Evolutionary conservation across 345 rosid species (phyloP).

Genomic region (Salix caprea): DNA sequence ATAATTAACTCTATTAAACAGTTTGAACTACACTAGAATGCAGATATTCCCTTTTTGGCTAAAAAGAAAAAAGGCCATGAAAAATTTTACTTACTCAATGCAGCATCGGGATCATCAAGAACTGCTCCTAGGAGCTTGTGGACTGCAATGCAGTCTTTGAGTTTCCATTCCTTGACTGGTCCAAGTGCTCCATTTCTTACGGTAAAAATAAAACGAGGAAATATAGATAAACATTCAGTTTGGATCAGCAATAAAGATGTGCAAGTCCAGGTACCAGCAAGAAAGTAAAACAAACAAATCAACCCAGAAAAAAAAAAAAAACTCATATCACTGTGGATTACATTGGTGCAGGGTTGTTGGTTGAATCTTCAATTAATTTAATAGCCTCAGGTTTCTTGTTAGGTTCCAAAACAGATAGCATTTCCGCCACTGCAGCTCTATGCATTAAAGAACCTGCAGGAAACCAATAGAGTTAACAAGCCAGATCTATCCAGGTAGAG

Average conservation of each 20-base stretch:
- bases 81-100: constrained; percentile 57
- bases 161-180: constrained; percentile 67
- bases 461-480: constrained; percentile 3
- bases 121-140: constrained; percentile 57
- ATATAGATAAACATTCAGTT: constrained; percentile 4
- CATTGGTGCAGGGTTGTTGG: constrained; percentile 50
- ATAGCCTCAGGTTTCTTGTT: constrained; percentile 64
- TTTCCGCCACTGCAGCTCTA: constrained; percentile 91
- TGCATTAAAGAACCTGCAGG: constrained; percentile 81
- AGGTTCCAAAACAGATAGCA: constrained; percentile 63
- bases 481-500: background rate
- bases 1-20: background rate
- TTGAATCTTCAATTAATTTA: constrained; percentile 71
- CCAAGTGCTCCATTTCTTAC: constrained; percentile 63
- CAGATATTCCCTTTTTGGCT: background rate
- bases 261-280: background rate
- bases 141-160: constrained; percentile 72
- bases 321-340: constrained; percentile 23
- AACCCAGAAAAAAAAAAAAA: background rate
- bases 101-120: constrained; percentile 60
- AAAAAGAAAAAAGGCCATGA: background rate
- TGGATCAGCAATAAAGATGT: background rate
- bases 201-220: background rate
- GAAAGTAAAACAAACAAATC: background rate
- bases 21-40: background rate